Evolutionary conservation across 495 filamentous ascomycete genomes (phyloP).

Genomic region (Pyrenula aspistea): DNA sequence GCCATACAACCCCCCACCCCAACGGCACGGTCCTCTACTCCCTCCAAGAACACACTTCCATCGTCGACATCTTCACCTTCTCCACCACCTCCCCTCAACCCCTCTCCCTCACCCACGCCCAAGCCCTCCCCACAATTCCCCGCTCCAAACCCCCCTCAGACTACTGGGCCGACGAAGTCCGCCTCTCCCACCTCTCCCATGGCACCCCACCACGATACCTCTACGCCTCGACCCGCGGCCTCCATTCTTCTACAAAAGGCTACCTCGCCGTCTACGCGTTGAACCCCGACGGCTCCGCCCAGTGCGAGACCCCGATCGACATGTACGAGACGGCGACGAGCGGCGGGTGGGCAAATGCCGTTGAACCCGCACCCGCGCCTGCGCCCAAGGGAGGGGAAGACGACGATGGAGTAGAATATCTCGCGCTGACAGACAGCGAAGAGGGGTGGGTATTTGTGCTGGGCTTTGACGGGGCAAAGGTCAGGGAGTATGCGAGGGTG

Average conservation of each 20-base stretch:
- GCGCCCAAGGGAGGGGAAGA: neutral
- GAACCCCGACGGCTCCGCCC: too few species aligned
- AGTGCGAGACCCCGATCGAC: neutral
- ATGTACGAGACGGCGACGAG: neutral
- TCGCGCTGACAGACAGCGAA: constrained; percentile 5
- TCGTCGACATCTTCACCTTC: neutral
- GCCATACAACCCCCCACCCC: neutral
- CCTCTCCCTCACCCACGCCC: neutral
- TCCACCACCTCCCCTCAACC: neutral
- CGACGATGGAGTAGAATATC: neutral
- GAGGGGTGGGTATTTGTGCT: constrained; percentile 17
- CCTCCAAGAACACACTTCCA: constrained; percentile 22
- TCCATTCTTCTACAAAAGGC: neutral
- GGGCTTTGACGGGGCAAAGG: constrained; percentile 27
- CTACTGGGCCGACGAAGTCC: neutral
- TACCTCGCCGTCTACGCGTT: neutral
- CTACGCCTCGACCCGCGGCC: neutral
- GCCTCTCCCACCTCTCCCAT: neutral
- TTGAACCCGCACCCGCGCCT: constrained; percentile 16
- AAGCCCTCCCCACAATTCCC: neutral
- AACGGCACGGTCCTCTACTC: constrained; percentile 17
- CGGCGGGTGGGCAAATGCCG: constrained; percentile 38
- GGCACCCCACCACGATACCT: neutral
- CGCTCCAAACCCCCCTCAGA: neutral
- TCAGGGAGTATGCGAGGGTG: constrained; percentile 22